These are phyloP conservation scores for Aspergillus sclerotiicarbonarius DNA, from an alignment of 495 filamentous ascomycete genomes.

Conservation along the genomic window DNA sequence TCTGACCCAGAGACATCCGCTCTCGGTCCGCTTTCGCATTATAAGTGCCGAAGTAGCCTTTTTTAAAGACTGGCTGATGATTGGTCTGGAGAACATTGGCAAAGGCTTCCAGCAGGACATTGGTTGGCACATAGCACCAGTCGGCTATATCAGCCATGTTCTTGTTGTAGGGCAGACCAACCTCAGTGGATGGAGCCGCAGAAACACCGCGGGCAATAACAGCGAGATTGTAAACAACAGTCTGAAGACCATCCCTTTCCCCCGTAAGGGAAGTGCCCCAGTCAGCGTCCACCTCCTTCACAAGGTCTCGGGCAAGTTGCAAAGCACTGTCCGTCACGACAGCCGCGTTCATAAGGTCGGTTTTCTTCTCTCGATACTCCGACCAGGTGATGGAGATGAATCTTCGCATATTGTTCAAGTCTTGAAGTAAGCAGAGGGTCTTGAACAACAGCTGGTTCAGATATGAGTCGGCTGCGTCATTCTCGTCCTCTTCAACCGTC, in stretches of 20 bases:
- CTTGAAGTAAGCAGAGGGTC: slow-evolving; percentile 26
- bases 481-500: slow-evolving; percentile 20
- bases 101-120: slow-evolving; percentile 26
- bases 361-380: slow-evolving; percentile 31
- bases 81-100: slow-evolving; percentile 23
- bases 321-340: slow-evolving; percentile 33
- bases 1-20: slow-evolving; percentile 27
- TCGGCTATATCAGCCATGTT: slow-evolving; percentile 29
- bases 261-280: slow-evolving; percentile 15
- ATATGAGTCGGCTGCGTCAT: slow-evolving; percentile 21
- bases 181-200: slow-evolving; percentile 23
- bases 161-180: slow-evolving; percentile 33
- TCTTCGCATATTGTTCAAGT: slow-evolving; percentile 25
- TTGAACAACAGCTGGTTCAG: slow-evolving; percentile 27
- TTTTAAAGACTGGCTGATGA: slow-evolving; percentile 30
- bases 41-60: slow-evolving; percentile 30
- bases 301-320: slow-evolving; percentile 25
- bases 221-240: slow-evolving; percentile 20
- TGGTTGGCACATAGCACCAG: slow-evolving; percentile 28
- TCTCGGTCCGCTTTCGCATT: slow-evolving; percentile 29
- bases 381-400: slow-evolving; percentile 30
- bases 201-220: slow-evolving; percentile 14
- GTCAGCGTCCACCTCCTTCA: slow-evolving; percentile 21
- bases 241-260: slow-evolving; percentile 17
- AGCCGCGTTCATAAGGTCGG: slow-evolving; percentile 32